Evolutionary conservation across 768 basidiomycete genomes (phyloP).

Genomic region (Lactarius deliciosus): DNA sequence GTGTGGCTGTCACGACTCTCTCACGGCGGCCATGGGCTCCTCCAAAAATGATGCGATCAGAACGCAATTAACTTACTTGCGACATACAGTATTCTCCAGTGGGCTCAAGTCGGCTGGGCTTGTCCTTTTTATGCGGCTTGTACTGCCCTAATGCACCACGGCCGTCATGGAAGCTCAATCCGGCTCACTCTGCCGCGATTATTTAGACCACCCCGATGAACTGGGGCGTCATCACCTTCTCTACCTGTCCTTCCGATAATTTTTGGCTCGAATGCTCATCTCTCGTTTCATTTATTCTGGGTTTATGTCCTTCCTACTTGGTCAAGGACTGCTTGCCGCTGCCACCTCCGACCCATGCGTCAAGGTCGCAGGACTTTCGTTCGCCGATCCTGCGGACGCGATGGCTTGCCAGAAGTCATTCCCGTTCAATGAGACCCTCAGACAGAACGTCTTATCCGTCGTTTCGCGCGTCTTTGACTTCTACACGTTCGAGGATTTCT

Average conservation of each 20-base stretch:
- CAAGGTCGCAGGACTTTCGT: slow-evolving; percentile 40
- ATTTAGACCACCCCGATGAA: too few species aligned
- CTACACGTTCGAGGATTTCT: slow-evolving; percentile 43
- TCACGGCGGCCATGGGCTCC: too few species aligned
- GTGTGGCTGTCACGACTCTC: too few species aligned
- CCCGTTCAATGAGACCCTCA: slow-evolving; percentile 42
- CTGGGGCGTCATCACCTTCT: too few species aligned
- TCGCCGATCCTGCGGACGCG: slow-evolving; percentile 52
- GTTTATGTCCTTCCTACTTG: slow-evolving; percentile 1
- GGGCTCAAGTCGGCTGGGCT: too few species aligned
- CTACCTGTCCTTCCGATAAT: background rate
- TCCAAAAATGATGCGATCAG: too few species aligned
- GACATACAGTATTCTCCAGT: too few species aligned
- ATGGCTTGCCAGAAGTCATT: slow-evolving; percentile 44
- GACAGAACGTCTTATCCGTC: slow-evolving; percentile 38
- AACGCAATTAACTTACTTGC: too few species aligned
- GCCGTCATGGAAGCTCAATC: too few species aligned
- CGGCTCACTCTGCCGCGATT: too few species aligned
- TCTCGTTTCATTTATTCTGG: background rate
- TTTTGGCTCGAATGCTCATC: slow-evolving; percentile 1
- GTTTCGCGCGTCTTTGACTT: slow-evolving; percentile 41
- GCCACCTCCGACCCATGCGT: slow-evolving; percentile 36
- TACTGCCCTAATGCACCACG: too few species aligned
- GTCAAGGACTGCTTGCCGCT: background rate
- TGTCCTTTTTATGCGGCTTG: too few species aligned